Conservation (phyloP, 1,284 basidiomycete species). For the Sanghuangporus sanghuang region DNA sequence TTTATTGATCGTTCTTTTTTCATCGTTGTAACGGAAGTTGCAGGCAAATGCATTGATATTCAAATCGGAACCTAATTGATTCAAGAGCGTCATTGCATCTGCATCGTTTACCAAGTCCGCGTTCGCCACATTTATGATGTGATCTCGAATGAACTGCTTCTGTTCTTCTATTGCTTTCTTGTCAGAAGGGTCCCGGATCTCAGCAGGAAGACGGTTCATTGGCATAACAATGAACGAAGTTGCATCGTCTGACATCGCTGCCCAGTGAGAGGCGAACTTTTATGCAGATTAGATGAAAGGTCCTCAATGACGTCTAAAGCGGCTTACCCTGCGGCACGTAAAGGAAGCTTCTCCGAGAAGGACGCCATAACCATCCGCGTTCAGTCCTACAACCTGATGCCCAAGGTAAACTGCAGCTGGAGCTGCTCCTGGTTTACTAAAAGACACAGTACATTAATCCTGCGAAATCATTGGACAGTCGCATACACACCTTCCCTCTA, state of each 20-base stretch:
- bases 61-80: slow-evolving; percentile 37
- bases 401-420: slow-evolving; percentile 32
- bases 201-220: slow-evolving; percentile 30
- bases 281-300: background rate
- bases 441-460: background rate
- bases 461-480: background rate
- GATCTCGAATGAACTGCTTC: slow-evolving; percentile 33
- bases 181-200: slow-evolving; percentile 11
- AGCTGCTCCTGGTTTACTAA: slow-evolving; percentile 42
- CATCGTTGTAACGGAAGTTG: slow-evolving; percentile 36
- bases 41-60: slow-evolving; percentile 41
- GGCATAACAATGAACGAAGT: slow-evolving; percentile 32
- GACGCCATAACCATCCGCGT: slow-evolving; percentile 32
- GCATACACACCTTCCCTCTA: slow-evolving; percentile 38
- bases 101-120: slow-evolving; percentile 30
- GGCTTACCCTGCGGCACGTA: slow-evolving; percentile 29
- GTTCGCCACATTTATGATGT: slow-evolving; percentile 31
- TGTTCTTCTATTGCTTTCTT: slow-evolving; percentile 27
- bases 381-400: slow-evolving; percentile 34
- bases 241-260: slow-evolving; percentile 32
- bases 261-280: slow-evolving; percentile 34
- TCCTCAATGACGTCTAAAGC: background rate
- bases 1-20: slow-evolving; percentile 31
- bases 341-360: slow-evolving; percentile 37
- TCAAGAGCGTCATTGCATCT: slow-evolving; percentile 29